These are phyloP conservation scores for Kondoa malvinella DNA, from an alignment of 768 basidiomycete species.

Conservation along the genomic window DNA sequence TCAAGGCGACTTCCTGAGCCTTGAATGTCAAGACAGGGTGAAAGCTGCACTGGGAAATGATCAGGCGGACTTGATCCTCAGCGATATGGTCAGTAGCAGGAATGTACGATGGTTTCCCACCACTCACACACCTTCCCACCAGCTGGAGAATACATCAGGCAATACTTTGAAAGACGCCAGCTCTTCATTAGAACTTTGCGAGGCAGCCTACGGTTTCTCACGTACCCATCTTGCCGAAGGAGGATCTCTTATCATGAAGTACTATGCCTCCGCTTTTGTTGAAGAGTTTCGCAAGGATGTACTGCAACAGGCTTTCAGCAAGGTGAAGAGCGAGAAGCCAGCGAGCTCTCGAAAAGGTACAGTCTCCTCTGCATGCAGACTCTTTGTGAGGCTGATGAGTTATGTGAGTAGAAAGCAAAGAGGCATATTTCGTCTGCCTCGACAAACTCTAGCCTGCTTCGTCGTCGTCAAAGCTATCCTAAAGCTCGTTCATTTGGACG, in stretches of 20 bases:
- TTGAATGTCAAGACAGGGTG: not conserved
- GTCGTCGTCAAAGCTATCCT: too few relatives aligned
- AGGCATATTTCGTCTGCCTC: constrained; percentile 6
- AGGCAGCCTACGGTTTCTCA: not conserved
- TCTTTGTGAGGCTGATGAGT: not conserved
- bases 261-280: not conserved
- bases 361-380: too few relatives aligned
- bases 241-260: constrained; percentile 1
- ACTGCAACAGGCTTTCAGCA: not conserved
- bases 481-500: too few relatives aligned
- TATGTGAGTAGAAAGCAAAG: not conserved
- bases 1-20: not conserved
- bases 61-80: constrained; percentile 1
- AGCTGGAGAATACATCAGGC: constrained; percentile 5
- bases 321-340: not conserved
- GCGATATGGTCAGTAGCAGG: not conserved
- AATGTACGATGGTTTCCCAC: too few relatives aligned
- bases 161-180: not conserved
- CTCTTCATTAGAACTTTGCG: not conserved
- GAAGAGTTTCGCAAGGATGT: not conserved
- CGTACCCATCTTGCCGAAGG: not conserved
- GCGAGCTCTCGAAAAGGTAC: not conserved
- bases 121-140: too few relatives aligned
- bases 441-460: not conserved
- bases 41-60: not conserved